phyloP scores from a whole-genome alignment of 306 rosid species.

The Quercus agrifolia region DNA sequence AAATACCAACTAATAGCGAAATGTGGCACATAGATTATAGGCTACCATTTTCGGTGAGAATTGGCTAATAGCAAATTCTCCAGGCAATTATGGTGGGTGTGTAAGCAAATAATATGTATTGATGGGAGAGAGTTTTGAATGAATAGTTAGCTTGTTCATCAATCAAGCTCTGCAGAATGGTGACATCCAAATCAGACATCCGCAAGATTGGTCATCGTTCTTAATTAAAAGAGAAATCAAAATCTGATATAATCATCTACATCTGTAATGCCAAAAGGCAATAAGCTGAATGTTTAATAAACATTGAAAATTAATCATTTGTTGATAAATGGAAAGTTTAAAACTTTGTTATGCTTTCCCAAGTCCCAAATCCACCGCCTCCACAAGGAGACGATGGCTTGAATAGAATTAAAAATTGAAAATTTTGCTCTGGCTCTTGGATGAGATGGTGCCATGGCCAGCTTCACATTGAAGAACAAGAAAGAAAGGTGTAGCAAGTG shows the following conservation, averaged over 20 bases:
- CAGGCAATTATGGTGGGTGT: too few relatives aligned
- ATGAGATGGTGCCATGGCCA: constrained; percentile 8
- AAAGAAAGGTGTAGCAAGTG: constrained; percentile 7
- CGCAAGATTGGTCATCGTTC: neutral
- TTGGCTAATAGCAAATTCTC: too few relatives aligned
- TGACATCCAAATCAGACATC: neutral
- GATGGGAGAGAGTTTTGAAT: neutral
- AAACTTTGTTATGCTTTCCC: constrained; percentile 31
- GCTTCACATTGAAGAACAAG: constrained; percentile 10
- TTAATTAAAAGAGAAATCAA: neutral
- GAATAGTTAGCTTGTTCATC: neutral
- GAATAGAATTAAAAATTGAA: constrained; percentile 31
- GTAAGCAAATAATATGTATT: too few relatives aligned
- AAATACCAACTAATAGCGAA: too few relatives aligned
- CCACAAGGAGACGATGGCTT: constrained; percentile 38
- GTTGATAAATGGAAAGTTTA: constrained; percentile 33
- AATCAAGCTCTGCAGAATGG: neutral
- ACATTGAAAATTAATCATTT: constrained; percentile 36
- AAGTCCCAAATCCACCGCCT: constrained; percentile 40
- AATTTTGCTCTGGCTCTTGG: constrained; percentile 15
- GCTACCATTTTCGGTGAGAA: too few relatives aligned
- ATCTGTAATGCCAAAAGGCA: constrained; percentile 7
- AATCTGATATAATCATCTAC: neutral
- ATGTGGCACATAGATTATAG: too few relatives aligned
- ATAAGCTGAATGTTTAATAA: constrained; percentile 15